A percentile compares a stretch with the other conserved stretches of the same genome.
Evolutionary conservation across 805 yeast genomes (phyloP).

Genomic region (Dipodascopsis uninucleata): DNA sequence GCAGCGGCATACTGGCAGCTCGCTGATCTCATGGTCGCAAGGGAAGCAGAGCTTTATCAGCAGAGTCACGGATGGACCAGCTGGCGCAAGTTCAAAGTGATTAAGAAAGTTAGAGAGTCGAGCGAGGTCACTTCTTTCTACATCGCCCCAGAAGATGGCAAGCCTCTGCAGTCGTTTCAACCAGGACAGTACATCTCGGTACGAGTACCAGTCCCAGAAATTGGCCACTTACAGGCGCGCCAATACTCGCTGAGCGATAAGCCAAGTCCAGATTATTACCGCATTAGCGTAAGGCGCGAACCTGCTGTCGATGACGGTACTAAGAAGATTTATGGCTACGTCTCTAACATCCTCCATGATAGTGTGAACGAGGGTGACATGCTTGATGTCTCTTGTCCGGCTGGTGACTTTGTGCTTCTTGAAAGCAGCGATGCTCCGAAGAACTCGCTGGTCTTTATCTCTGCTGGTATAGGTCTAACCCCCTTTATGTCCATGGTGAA

Average conservation of each 20-base stretch:
- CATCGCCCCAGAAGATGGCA: constrained; percentile 46
- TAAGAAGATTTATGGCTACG: not conserved
- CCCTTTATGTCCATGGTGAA: constrained; percentile 6
- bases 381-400: not conserved
- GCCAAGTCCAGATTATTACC: constrained; percentile 1
- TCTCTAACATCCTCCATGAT: constrained; percentile 6
- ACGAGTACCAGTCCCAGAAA: not conserved
- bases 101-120: constrained; percentile 44
- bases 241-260: constrained; percentile 6
- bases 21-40: constrained; percentile 56
- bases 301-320: not conserved
- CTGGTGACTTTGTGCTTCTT: not conserved
- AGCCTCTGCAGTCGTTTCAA: constrained; percentile 29
- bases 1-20: constrained; percentile 58
- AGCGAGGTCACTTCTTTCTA: constrained; percentile 49
- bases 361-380: constrained; percentile 4
- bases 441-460: not conserved
- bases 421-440: not conserved
- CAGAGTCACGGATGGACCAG: constrained; percentile 52
- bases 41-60: constrained; percentile 49
- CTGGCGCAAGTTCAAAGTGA: constrained; percentile 51
- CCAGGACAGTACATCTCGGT: constrained; percentile 48
- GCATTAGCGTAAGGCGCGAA: constrained; percentile 4
- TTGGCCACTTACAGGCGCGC: not conserved
- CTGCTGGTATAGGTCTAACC: constrained; percentile 12